Evolutionary conservation across 306 rosid genomes (phyloP).

Genomic region (Quercus alba): DNA sequence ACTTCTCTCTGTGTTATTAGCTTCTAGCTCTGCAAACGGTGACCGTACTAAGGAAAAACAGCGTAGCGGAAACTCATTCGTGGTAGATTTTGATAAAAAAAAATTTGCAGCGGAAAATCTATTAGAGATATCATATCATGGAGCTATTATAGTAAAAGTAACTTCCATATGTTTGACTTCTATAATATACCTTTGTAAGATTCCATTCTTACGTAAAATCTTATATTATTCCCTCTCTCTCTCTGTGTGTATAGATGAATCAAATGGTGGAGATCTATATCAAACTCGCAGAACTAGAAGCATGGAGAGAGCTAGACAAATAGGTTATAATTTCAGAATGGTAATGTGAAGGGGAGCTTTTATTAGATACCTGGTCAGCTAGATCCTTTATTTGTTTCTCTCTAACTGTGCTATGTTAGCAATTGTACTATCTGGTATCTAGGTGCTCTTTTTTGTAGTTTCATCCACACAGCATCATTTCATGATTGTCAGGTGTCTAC

Average conservation of each 20-base stretch:
- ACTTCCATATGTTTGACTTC: not conserved
- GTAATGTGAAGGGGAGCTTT: not conserved
- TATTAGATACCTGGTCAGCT: not conserved
- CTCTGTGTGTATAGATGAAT: slow-evolving; percentile 46
- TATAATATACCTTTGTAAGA: not conserved
- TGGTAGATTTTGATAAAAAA: slow-evolving; percentile 81
- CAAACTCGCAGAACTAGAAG: slow-evolving; percentile 92
- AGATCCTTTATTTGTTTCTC: not conserved
- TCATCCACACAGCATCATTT: not conserved
- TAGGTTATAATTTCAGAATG: not conserved
- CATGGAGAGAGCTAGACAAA: slow-evolving; percentile 57
- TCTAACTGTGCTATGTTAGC: not conserved
- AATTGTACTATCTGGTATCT: not conserved
- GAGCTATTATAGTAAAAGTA: slow-evolving; percentile 68
- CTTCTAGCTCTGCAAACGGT: slow-evolving; percentile 86
- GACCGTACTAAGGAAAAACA: slow-evolving; percentile 91
- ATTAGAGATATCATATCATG: slow-evolving; percentile 58
- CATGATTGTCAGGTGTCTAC: not conserved
- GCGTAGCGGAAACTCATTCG: slow-evolving; percentile 77
- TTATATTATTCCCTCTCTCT: not conserved
- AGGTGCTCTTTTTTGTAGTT: not conserved
- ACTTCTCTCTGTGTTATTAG: slow-evolving; percentile 31
- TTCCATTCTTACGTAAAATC: slow-evolving; percentile 1
- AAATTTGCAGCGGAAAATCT: slow-evolving; percentile 84
- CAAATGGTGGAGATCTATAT: slow-evolving; percentile 84